Percentiles rank a stretch among this genome's conserved stretches.
These are phyloP conservation scores for Sugiyamaella qingdaonensis DNA, from an alignment of 805 yeast genomes.

Conservation along the genomic window DNA sequence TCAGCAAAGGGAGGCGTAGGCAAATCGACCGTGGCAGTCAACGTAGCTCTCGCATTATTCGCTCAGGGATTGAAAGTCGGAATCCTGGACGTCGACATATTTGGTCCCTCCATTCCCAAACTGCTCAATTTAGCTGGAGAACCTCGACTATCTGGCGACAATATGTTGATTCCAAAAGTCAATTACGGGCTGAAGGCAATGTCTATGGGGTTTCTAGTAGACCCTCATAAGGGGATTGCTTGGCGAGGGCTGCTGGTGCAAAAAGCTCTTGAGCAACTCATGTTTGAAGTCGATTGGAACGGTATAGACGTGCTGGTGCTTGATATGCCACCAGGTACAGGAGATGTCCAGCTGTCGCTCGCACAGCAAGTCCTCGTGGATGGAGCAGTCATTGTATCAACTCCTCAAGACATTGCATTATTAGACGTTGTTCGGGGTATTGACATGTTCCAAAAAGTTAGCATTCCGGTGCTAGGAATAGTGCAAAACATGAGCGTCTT, in stretches of 20 bases:
- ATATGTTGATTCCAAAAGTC: slow-evolving; percentile 58
- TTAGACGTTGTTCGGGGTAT: slow-evolving; percentile 78
- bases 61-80: slow-evolving; percentile 56
- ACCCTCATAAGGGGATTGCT: slow-evolving; percentile 59
- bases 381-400: slow-evolving; percentile 78
- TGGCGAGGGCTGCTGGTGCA: slow-evolving; percentile 88
- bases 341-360: slow-evolving; percentile 80
- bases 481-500: slow-evolving; percentile 81
- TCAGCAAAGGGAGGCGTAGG: slow-evolving; percentile 85
- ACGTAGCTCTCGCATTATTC: slow-evolving; percentile 60
- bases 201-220: slow-evolving; percentile 85
- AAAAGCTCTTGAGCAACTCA: slow-evolving; percentile 79
- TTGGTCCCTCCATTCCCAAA: slow-evolving; percentile 81
- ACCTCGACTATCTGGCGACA: slow-evolving; percentile 51
- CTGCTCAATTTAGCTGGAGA: slow-evolving; percentile 66
- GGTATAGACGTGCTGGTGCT: slow-evolving; percentile 61
- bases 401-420: slow-evolving; percentile 82
- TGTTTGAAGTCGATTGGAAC: slow-evolving; percentile 77
- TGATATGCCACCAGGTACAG: slow-evolving; percentile 92
- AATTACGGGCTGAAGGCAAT: slow-evolving; percentile 77
- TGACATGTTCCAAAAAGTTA: slow-evolving; percentile 67
- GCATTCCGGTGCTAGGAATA: slow-evolving; percentile 68
- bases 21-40: slow-evolving; percentile 65
- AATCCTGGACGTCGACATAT: slow-evolving; percentile 71
- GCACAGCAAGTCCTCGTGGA: slow-evolving; percentile 71